Conservation (phyloP, 768 basidiomycete genomes). For the Pisolithus microcarpus region DNA sequence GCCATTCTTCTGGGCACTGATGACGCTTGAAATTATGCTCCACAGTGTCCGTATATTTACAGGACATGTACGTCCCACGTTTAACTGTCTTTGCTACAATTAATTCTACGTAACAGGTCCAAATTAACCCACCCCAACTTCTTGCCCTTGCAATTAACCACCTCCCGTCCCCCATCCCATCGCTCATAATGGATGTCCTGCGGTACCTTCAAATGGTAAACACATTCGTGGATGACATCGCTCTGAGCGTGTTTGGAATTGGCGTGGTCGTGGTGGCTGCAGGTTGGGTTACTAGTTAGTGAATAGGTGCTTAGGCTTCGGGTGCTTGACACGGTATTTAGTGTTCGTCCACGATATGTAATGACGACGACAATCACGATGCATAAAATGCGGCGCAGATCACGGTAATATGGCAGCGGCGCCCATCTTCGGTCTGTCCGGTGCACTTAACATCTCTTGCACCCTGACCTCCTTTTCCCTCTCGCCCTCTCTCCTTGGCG, state of each 20-base stretch:
- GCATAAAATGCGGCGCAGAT: slow-evolving; percentile 2
- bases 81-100: neutral
- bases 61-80: slow-evolving; percentile 46
- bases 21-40: slow-evolving; percentile 60
- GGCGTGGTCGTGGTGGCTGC: slow-evolving; percentile 57
- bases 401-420: slow-evolving; percentile 35
- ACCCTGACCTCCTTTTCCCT: slow-evolving; percentile 19
- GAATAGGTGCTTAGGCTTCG: slow-evolving; percentile 14
- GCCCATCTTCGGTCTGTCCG: slow-evolving; percentile 29
- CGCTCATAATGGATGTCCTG: slow-evolving; percentile 52
- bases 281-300: slow-evolving; percentile 27
- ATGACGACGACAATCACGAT: too few relatives aligned
- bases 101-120: slow-evolving; percentile 36
- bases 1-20: slow-evolving; percentile 83
- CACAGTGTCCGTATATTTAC: slow-evolving; percentile 69
- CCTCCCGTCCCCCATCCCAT: slow-evolving; percentile 58
- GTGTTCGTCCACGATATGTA: neutral
- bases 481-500: slow-evolving; percentile 4
- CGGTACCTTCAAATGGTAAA: slow-evolving; percentile 67
- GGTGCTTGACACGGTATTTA: neutral
- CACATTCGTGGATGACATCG: slow-evolving; percentile 63
- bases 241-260: slow-evolving; percentile 62
- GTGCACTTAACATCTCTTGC: slow-evolving; percentile 24
- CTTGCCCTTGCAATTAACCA: slow-evolving; percentile 55
- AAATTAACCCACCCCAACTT: slow-evolving; percentile 51